Percentiles rank a stretch among this genome's conserved stretches.
Conservation (phyloP, 2,329 filamentous ascomycete genomes). For the Penicillium polonicum region DNA sequence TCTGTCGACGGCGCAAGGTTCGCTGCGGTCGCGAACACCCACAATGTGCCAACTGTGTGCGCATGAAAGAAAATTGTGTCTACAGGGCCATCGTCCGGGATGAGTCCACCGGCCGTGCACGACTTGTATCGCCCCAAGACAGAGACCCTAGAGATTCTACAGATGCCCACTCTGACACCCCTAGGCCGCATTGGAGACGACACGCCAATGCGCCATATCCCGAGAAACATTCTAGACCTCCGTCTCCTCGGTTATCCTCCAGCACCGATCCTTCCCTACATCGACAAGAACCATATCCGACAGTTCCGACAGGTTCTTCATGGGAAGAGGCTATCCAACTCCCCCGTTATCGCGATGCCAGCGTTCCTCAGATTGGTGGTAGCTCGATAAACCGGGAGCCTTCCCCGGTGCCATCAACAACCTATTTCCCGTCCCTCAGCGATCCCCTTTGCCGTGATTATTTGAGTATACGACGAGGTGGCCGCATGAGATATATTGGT, state of each 20-base stretch:
- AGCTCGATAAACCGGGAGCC: neutral
- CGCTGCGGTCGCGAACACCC: slow-evolving; percentile 19
- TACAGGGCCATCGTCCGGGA: slow-evolving; percentile 6
- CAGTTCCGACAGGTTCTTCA: neutral
- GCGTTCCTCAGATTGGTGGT: neutral
- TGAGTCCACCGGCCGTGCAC: neutral
- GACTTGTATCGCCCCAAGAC: neutral
- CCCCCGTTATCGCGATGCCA: neutral
- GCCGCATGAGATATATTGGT: neutral
- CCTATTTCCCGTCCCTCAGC: neutral
- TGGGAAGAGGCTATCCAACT: neutral
- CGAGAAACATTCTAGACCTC: neutral
- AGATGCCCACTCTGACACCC: neutral
- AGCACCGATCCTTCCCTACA: neutral
- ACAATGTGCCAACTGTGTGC: slow-evolving; percentile 16
- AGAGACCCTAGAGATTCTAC: neutral
- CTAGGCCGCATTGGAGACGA: neutral
- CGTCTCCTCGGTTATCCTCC: neutral
- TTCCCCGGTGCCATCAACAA: neutral
- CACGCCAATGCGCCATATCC: neutral
- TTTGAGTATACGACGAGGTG: neutral
- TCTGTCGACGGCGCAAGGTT: slow-evolving; percentile 18
- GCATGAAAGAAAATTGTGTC: slow-evolving; percentile 12
- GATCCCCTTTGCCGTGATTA: neutral
- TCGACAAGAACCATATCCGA: neutral